Conservation (phyloP, 1,139 yeast genomes). For the Scheffersomyces insectosa region DNA sequence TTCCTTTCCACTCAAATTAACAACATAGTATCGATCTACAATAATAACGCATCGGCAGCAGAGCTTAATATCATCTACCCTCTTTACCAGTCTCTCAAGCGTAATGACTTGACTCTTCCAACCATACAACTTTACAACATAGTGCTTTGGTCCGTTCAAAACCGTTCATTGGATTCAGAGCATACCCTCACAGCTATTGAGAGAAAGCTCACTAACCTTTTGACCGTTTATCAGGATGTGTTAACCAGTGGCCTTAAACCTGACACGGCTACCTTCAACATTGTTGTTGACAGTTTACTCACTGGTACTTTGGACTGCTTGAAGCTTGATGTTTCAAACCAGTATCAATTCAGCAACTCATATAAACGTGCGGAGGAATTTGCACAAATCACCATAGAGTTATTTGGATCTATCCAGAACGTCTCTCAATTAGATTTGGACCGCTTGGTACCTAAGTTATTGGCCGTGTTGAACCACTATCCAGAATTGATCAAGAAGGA, state of each 20-base stretch:
- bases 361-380: conserved; percentile 48
- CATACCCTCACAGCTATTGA: conserved; percentile 30
- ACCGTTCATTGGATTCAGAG: conserved; percentile 30
- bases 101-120: conserved; percentile 37
- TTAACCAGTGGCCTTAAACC: conserved; percentile 50
- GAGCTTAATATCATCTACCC: conserved; percentile 41
- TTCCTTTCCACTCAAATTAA: conserved; percentile 25
- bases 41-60: conserved; percentile 14
- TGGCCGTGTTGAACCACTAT: conserved; percentile 24
- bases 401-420: conserved; percentile 47
- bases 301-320: conserved; percentile 45
- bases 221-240: conserved; percentile 69
- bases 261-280: conserved; percentile 49
- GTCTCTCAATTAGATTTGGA: conserved; percentile 27
- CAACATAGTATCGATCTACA: conserved; percentile 18
- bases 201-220: conserved; percentile 51
- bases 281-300: conserved; percentile 52
- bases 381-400: conserved; percentile 61
- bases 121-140: conserved; percentile 36
- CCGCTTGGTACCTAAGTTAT: conserved; percentile 26
- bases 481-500: conserved; percentile 29
- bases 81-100: conserved; percentile 41
- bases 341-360: conserved; percentile 4
- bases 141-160: conserved; percentile 34
- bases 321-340: conserved; percentile 7